Evolutionary conservation across 495 filamentous ascomycete species (phyloP), one percentile per base, ranked within the genome.

Genomic region (Talaromyces proteolyticus): DNA sequence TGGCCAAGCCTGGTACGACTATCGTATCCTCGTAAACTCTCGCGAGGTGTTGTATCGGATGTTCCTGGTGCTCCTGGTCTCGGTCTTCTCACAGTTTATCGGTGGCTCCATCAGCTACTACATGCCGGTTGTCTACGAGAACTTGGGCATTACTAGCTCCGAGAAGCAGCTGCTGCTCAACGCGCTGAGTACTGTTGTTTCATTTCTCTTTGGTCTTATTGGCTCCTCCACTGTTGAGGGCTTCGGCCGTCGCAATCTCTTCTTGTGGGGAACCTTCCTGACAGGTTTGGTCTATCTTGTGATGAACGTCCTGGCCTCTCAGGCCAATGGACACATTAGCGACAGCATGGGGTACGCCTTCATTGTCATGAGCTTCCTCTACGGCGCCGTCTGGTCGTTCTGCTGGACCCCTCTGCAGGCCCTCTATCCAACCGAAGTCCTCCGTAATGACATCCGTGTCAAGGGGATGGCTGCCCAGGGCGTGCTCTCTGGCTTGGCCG

Each of bases 1-100:
- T 7, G 81, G 84, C 53, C 84, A 87, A 60, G 74, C 70, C 29
- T 86, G 77, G 76, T 87, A 78, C 76, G 83, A 87, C 54, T 87
- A 77, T 60, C 64, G 81, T 2, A 76, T 78, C 53, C 64, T 87
- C n/a, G 80, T 79, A 69, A 77, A 80, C 56, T 76, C 71, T 0
- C 74, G 75, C 37, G 75, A 76, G 14, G 70, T 68, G 14, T 67
- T 76, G 44, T 84, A 83, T 44, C 74, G 84, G 4, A 69, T 82
- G 7, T 69, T 80, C 66, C 8, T 52, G 38, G 23, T 57, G 1
- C 12, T 50, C 0, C 72, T 64, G 77, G 80, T 57, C 5, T 63
- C 72, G 12, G 77, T 82, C 48, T 79, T 81, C 56, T 79, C 78
- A 10, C 85, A 89, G 70, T 87, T 78, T 72, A 80, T 76, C 43